Evolutionary conservation across 2,329 filamentous ascomycete genomes (phyloP), one percentile per base, ranked within the genome.

Genomic region (Diplodia scrobiculata): DNA sequence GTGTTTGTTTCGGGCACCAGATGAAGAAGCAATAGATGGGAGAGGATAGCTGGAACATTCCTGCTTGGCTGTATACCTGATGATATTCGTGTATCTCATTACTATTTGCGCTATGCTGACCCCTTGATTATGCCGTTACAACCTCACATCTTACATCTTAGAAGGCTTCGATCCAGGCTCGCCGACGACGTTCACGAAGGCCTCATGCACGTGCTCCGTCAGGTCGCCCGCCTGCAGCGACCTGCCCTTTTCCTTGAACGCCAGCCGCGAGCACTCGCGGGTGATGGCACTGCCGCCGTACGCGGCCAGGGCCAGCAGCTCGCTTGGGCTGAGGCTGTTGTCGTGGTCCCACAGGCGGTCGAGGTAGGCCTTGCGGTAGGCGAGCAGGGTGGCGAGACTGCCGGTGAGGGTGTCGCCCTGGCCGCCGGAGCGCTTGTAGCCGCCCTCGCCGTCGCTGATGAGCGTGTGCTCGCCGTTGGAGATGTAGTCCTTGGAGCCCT

Each of bases 361-460:
- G 64, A 92, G 82, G 77, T 99, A 99, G 25, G 92, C 92, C 75
- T 88, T 89, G 68, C 94, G 84, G 88, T 94, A 99, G 1, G 87
- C 93, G 69, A 98, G 79, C 70, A 99, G 87, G 3, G 95, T 98
- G 1, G 91, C 95, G 70, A 99, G 81, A 38, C 88, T 88, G 1
- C 95, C 95, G 0, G 95, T 98, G 70, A 99, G 81, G 3, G 95
- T 98, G 79, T 99, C 95, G 1, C 95, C 95, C 79, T 99, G 95
- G 0, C 95, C 95, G 55, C 94, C 95, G 67, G 91, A 94, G 70
- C 95, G 84, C 85, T 99, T 99, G 76, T 87, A 79, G 0, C 94
- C 94, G 9, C 95, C 95, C 73, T 87, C 80, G 2, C 93, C 79
- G 71, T 97, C 92, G 29, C 89, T 90, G 0, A 90, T 81, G 29